Percentiles rank a stretch among this genome's conserved stretches.
Conservation (phyloP, 495 filamentous ascomycete genomes). For the Cercophora samala region DNA sequence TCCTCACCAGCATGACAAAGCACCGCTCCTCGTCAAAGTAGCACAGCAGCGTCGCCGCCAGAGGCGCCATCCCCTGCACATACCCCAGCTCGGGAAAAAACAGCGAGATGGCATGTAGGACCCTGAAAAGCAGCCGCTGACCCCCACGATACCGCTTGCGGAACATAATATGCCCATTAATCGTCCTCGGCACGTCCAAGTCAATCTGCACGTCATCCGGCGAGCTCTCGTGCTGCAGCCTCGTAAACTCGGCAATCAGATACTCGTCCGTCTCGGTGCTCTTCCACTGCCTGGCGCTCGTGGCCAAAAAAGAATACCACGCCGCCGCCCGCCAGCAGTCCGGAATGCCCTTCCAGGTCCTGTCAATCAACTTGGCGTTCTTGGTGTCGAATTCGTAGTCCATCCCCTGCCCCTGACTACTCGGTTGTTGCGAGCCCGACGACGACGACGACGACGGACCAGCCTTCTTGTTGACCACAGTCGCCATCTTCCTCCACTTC, state of each 20-base stretch:
- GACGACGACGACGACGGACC: neutral
- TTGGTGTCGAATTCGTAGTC: slow-evolving; percentile 83
- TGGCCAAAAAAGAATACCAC: slow-evolving; percentile 90
- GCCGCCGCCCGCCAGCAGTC: slow-evolving; percentile 92
- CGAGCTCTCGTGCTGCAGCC: slow-evolving; percentile 66
- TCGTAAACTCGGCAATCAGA: slow-evolving; percentile 65
- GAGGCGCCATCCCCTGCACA: slow-evolving; percentile 95
- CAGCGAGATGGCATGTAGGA: slow-evolving; percentile 83
- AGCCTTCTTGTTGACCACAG: slow-evolving; percentile 48
- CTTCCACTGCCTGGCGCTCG: slow-evolving; percentile 66
- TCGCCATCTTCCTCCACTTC: slow-evolving; percentile 98
- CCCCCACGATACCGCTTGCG: slow-evolving; percentile 84
- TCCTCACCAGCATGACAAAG: slow-evolving; percentile 90
- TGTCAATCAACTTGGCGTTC: slow-evolving; percentile 80
- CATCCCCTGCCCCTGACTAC: slow-evolving; percentile 68
- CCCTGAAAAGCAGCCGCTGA: slow-evolving; percentile 87
- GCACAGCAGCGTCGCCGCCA: slow-evolving; percentile 89
- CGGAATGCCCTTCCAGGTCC: slow-evolving; percentile 97
- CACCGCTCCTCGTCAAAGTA: slow-evolving; percentile 94
- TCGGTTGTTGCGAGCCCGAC: too few species aligned
- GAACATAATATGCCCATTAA: slow-evolving; percentile 98
- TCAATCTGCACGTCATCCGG: slow-evolving; percentile 97
- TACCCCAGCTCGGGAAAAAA: slow-evolving; percentile 92
- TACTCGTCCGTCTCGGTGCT: slow-evolving; percentile 63
- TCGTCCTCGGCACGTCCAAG: slow-evolving; percentile 92